Percentiles rank a stretch among this genome's conserved stretches.
Conservation (phyloP, 169 alveolate species). For the Sarcocystis neurona region DNA sequence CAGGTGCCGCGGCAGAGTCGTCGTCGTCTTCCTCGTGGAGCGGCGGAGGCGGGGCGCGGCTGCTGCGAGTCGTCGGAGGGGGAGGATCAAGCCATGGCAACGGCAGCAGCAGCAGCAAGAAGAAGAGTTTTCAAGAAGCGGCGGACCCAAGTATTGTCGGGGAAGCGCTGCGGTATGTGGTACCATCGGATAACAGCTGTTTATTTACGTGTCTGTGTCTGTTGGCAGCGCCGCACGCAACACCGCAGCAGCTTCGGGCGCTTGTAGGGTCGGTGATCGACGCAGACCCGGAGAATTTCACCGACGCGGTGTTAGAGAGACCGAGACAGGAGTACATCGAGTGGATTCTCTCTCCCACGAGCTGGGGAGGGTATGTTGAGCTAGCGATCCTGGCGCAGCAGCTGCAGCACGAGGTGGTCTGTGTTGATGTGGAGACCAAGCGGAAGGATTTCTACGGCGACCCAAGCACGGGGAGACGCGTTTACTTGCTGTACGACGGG, state of each 20-base stretch:
- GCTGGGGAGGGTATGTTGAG: constrained; percentile 46
- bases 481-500: constrained; percentile 27
- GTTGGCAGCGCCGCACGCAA: constrained; percentile 9
- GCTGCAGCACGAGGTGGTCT: constrained; percentile 16
- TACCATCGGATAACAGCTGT: constrained; percentile 38
- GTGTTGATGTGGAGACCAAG: constrained; percentile 6
- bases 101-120: too few relatives aligned
- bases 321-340: constrained; percentile 13
- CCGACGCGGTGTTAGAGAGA: constrained; percentile 1
- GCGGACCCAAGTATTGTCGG: background rate
- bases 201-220: constrained; percentile 15
- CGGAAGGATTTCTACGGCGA: constrained; percentile 33
- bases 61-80: too few relatives aligned
- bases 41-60: too few relatives aligned
- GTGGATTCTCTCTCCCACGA: background rate
- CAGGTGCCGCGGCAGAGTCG: too few relatives aligned
- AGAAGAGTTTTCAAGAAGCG: too few relatives aligned
- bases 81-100: too few relatives aligned
- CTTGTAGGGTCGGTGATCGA: constrained; percentile 8
- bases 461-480: background rate
- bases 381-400: constrained; percentile 42
- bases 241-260: constrained; percentile 32
- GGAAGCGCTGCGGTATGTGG: background rate
- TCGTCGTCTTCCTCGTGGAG: too few relatives aligned
- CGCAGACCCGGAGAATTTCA: constrained; percentile 9